Evolutionary conservation across 192 early-diverging fungal species (phyloP).

Genomic region (Cladochytrium replicatum): DNA sequence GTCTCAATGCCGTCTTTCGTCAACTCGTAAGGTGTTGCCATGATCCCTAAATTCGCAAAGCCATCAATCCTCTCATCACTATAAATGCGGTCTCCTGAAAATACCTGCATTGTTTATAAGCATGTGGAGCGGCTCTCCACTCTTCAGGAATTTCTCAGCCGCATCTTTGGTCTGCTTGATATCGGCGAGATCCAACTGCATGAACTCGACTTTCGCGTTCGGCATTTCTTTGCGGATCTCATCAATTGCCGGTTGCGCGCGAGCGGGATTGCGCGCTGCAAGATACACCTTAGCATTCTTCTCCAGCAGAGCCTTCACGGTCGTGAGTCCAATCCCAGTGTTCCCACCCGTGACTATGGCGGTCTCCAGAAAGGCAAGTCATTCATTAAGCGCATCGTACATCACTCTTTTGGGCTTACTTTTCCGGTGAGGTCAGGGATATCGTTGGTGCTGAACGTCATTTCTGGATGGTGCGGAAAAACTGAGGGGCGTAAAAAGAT

Average conservation of each 20-base stretch:
- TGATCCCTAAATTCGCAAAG: slow-evolving; percentile 23
- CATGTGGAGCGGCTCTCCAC: slow-evolving; percentile 29
- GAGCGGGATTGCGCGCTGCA: slow-evolving; percentile 8
- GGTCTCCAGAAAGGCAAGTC: no score
- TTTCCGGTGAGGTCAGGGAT: no score
- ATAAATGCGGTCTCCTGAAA: no score
- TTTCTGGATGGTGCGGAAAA: no score
- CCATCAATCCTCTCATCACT: slow-evolving; percentile 19
- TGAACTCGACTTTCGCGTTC: slow-evolving; percentile 14
- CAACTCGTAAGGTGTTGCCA: slow-evolving; percentile 31
- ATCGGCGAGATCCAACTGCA: slow-evolving; percentile 18
- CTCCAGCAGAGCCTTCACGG: slow-evolving; percentile 6
- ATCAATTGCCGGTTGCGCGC: slow-evolving; percentile 19
- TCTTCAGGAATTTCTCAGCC: slow-evolving; percentile 22
- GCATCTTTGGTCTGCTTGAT: slow-evolving; percentile 24
- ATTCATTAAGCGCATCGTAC: no score
- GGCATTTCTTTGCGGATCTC: slow-evolving; percentile 14
- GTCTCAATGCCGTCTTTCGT: slow-evolving; percentile 42
- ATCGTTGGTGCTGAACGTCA: no score
- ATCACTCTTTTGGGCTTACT: no score
- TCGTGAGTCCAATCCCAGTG: slow-evolving; percentile 24
- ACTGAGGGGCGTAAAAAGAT: no score
- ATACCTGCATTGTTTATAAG: slow-evolving; percentile 50
- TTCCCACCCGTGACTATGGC: slow-evolving; percentile 33
- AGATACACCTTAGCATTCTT: slow-evolving; percentile 20